These are phyloP conservation scores for Xylaria polymorpha DNA, from an alignment of 2,329 filamentous ascomycete genomes.

Conservation along the genomic window DNA sequence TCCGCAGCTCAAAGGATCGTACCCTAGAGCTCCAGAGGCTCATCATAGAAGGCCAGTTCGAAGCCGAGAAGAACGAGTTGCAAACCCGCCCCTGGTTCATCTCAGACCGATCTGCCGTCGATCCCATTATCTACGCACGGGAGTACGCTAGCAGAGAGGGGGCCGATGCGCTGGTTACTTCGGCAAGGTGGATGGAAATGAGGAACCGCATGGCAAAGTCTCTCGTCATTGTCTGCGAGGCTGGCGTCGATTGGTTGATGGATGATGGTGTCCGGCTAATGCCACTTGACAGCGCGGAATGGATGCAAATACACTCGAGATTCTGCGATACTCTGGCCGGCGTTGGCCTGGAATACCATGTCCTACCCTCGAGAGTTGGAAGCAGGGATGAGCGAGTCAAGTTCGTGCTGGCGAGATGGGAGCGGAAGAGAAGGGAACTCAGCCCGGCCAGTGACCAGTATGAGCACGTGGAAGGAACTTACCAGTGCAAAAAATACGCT, in stretches of 20 bases:
- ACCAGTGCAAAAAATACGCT: not conserved
- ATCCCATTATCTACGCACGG: conserved; percentile 25
- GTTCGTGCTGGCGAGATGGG: conserved; percentile 26
- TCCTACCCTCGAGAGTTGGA: conserved; percentile 13
- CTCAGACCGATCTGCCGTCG: conserved; percentile 30
- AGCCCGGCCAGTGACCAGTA: not conserved
- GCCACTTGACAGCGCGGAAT: conserved; percentile 24
- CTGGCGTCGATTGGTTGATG: conserved; percentile 21
- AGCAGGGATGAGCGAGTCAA: conserved; percentile 22
- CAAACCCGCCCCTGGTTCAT: conserved; percentile 22
- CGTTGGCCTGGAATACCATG: conserved; percentile 6
- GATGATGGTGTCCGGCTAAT: conserved; percentile 30
- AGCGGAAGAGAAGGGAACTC: conserved; percentile 5
- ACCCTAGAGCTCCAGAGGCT: conserved; percentile 17
- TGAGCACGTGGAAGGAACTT: not conserved
- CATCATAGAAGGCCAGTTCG: conserved; percentile 27
- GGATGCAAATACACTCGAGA: conserved; percentile 8
- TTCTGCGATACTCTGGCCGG: conserved; percentile 17
- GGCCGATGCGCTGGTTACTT: conserved; percentile 11
- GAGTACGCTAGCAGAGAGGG: conserved; percentile 13
- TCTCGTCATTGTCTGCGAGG: conserved; percentile 29
- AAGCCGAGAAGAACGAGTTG: conserved; percentile 17
- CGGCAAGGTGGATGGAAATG: conserved; percentile 13
- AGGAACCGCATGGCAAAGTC: conserved; percentile 22
- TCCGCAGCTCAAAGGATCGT: conserved; percentile 23